Evolutionary conservation across 106 monocot species (phyloP).

Genomic region (Posidonia australis): DNA sequence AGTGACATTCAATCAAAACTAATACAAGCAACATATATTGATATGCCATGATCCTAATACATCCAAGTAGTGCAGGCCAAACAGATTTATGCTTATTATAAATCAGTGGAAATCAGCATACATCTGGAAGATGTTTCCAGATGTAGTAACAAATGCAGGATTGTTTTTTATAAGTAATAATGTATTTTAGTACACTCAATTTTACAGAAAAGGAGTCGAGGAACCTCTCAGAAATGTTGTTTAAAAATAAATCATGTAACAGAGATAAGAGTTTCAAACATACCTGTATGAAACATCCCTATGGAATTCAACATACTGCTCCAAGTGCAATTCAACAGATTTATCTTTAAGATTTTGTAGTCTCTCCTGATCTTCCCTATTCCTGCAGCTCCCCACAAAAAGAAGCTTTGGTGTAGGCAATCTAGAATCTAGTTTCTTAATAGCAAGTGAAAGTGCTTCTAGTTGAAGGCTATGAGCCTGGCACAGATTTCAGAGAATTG

Average conservation of each 20-base stretch:
- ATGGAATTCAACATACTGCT: constrained; percentile 75
- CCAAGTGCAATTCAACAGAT: constrained; percentile 42
- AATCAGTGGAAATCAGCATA: too few species aligned
- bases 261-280: constrained; percentile 6
- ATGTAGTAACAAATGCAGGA: too few species aligned
- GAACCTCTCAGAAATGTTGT: not conserved
- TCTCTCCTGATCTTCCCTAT: constrained; percentile 61
- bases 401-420: constrained; percentile 65
- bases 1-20: too few species aligned
- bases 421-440: constrained; percentile 40
- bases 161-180: too few species aligned
- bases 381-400: constrained; percentile 91
- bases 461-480: constrained; percentile 82
- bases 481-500: not conserved
- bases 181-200: too few species aligned
- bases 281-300: constrained; percentile 76
- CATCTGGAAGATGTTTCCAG: too few species aligned
- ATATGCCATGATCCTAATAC: too few species aligned
- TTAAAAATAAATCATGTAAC: not conserved
- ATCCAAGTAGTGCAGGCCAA: too few species aligned
- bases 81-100: too few species aligned
- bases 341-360: constrained; percentile 63
- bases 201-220: not conserved
- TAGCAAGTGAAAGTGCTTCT: constrained; percentile 67
- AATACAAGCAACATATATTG: too few species aligned